Conservation (phyloP, 2,329 filamentous ascomycete species). For the Ophiostoma sp. region DNA sequence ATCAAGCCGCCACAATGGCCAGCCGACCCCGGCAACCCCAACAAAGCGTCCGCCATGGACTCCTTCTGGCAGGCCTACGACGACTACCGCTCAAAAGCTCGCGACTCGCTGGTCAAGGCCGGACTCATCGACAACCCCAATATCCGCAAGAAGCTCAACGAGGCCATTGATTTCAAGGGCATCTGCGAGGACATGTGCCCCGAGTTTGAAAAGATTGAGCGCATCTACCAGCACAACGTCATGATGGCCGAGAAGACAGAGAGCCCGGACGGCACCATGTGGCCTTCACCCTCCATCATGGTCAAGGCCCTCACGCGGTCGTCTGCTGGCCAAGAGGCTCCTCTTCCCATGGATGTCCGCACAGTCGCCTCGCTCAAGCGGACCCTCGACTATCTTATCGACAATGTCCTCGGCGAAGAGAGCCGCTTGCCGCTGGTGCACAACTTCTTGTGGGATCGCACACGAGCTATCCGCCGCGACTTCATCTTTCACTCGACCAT, state of each 20-base stretch:
- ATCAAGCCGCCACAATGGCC: conserved; percentile 54
- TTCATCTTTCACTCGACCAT: conserved; percentile 63
- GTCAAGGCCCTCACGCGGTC: conserved; percentile 64
- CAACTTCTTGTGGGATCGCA: conserved; percentile 64
- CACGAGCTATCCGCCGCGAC: conserved; percentile 61
- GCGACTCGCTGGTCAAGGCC: conserved; percentile 53
- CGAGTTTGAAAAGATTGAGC: conserved; percentile 58
- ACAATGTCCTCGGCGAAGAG: conserved; percentile 53
- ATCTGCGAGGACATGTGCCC: conserved; percentile 67
- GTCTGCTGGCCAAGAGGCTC: conserved; percentile 62
- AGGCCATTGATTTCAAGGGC: conserved; percentile 62
- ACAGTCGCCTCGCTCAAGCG: conserved; percentile 53
- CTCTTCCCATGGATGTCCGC: conserved; percentile 62
- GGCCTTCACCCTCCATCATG: conserved; percentile 51
- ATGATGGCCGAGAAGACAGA: conserved; percentile 50
- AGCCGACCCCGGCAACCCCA: conserved; percentile 48
- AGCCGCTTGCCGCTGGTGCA: conserved; percentile 50
- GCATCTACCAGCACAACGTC: conserved; percentile 58
- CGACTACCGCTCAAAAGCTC: conserved; percentile 52
- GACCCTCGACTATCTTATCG: conserved; percentile 59
- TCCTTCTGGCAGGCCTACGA: conserved; percentile 53
- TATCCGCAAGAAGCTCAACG: conserved; percentile 55
- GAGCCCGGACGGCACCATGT: conserved; percentile 38
- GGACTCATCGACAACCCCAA: conserved; percentile 61
- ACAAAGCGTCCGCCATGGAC: conserved; percentile 48